These are phyloP conservation scores for Didymella lethalis DNA, from an alignment of 2,329 filamentous ascomycete genomes.

Conservation along the genomic window DNA sequence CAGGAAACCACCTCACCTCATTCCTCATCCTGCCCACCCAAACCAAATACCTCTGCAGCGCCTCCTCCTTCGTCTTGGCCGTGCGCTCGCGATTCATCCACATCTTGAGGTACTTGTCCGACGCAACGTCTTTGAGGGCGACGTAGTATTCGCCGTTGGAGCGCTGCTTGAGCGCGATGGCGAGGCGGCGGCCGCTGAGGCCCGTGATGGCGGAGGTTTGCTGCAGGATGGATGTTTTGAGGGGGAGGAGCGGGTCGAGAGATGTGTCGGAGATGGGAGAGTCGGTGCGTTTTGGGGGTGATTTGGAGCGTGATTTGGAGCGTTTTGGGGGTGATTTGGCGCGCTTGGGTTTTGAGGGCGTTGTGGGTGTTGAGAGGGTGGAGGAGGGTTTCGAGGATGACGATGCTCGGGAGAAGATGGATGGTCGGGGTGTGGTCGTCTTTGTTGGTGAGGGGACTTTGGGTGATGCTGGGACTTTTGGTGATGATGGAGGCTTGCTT, in stretches of 20 bases:
- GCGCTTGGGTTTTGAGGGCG: constrained; percentile 9
- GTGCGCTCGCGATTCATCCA: constrained; percentile 42
- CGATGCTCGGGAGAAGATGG: not conserved
- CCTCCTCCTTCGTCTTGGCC: constrained; percentile 31
- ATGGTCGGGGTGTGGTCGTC: not conserved
- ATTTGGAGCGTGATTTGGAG: constrained; percentile 15
- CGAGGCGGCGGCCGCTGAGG: constrained; percentile 33
- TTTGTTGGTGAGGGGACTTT: constrained; percentile 7
- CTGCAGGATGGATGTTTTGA: constrained; percentile 18
- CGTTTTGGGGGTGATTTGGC: constrained; percentile 6
- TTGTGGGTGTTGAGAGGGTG: not conserved
- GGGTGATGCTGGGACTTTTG: constrained; percentile 8
- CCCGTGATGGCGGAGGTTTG: constrained; percentile 32
- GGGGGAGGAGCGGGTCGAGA: constrained; percentile 1
- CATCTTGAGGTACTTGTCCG: constrained; percentile 43
- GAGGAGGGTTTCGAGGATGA: not conserved
- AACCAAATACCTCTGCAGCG: constrained; percentile 36
- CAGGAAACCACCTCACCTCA: constrained; percentile 34
- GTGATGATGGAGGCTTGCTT: constrained; percentile 1
- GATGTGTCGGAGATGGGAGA: constrained; percentile 12
- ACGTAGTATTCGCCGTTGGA: constrained; percentile 38
- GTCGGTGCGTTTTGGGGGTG: constrained; percentile 13
- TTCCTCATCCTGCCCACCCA: constrained; percentile 37
- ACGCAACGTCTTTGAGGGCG: constrained; percentile 35
- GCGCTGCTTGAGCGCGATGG: constrained; percentile 32